These are phyloP conservation scores for Phyllosticta ampelicida DNA, from an alignment of 2,329 filamentous ascomycete species.

Conservation along the genomic window DNA sequence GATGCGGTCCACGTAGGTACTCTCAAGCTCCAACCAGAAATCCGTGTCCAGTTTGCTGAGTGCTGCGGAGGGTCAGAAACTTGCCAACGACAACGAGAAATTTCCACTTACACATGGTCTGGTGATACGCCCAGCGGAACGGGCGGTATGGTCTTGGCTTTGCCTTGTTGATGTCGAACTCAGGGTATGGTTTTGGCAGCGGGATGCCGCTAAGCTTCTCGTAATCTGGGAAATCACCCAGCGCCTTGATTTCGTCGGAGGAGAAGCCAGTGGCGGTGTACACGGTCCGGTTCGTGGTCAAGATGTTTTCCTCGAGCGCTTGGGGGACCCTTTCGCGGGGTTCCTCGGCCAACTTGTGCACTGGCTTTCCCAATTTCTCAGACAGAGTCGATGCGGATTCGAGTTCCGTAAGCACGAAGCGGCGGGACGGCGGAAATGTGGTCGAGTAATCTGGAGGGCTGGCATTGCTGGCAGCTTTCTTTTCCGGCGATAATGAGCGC, in stretches of 20 bases:
- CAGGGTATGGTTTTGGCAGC: slow-evolving; percentile 49
- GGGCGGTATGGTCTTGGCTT: slow-evolving; percentile 66
- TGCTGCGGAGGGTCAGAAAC: slow-evolving; percentile 41
- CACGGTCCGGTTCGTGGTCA: slow-evolving; percentile 19
- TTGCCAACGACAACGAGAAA: no score
- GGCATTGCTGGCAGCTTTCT: slow-evolving; percentile 22
- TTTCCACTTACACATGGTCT: slow-evolving; percentile 65
- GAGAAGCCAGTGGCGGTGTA: slow-evolving; percentile 62
- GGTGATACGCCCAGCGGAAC: slow-evolving; percentile 75
- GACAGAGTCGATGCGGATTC: slow-evolving; percentile 15
- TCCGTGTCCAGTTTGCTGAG: slow-evolving; percentile 67
- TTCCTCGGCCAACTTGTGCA: slow-evolving; percentile 17
- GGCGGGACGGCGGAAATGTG: slow-evolving; percentile 43
- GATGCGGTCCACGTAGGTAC: slow-evolving; percentile 57
- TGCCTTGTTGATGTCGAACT: slow-evolving; percentile 60
- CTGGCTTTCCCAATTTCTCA: slow-evolving; percentile 18
- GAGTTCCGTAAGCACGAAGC: slow-evolving; percentile 34
- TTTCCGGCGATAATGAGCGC: slow-evolving; percentile 42
- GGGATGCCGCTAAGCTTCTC: slow-evolving; percentile 63
- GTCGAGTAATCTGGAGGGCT: slow-evolving; percentile 32
- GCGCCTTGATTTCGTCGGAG: slow-evolving; percentile 53
- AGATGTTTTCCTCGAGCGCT: slow-evolving; percentile 17
- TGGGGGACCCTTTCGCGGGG: slow-evolving; percentile 12
- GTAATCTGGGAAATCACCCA: slow-evolving; percentile 75
- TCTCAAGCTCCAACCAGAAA: slow-evolving; percentile 85